phyloP scores from a whole-genome alignment of 805 yeast genomes.

The Nadsonia fulvescens region DNA sequence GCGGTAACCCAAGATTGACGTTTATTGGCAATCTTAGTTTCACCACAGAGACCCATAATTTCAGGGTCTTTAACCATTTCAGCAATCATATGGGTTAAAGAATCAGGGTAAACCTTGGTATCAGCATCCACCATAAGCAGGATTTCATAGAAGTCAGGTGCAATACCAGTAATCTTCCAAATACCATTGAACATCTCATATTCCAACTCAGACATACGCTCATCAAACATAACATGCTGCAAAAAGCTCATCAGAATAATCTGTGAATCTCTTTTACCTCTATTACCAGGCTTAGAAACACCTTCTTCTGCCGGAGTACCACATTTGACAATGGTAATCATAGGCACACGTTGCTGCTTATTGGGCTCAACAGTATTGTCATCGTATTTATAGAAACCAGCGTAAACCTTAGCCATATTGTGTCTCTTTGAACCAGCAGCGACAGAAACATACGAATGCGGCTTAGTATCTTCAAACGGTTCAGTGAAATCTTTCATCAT shows the following conservation, averaged over 20 bases:
- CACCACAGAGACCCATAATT: conserved; percentile 91
- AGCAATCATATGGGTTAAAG: conserved; percentile 74
- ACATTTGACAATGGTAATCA: conserved; percentile 61
- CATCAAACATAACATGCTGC: conserved; percentile 75
- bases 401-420: conserved; percentile 91
- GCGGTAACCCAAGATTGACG: conserved; percentile 75
- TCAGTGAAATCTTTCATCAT: conserved; percentile 71
- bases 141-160: conserved; percentile 66
- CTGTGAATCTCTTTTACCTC: conserved; percentile 94
- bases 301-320: conserved; percentile 74
- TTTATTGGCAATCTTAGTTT: conserved; percentile 80
- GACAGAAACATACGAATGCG: conserved; percentile 86
- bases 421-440: conserved; percentile 90
- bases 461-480: conserved; percentile 56
- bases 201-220: conserved; percentile 84
- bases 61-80: conserved; percentile 73
- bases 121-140: conserved; percentile 92
- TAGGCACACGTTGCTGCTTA: conserved; percentile 68
- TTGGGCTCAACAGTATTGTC: conserved; percentile 56
- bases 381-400: conserved; percentile 83
- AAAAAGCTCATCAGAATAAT: conserved; percentile 79
- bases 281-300: conserved; percentile 69
- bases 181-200: conserved; percentile 56
- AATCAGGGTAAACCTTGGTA: conserved; percentile 73
- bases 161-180: conserved; percentile 70